Conservation (phyloP, 192 early-diverging fungal species). For the Coemansia sp. region DNA sequence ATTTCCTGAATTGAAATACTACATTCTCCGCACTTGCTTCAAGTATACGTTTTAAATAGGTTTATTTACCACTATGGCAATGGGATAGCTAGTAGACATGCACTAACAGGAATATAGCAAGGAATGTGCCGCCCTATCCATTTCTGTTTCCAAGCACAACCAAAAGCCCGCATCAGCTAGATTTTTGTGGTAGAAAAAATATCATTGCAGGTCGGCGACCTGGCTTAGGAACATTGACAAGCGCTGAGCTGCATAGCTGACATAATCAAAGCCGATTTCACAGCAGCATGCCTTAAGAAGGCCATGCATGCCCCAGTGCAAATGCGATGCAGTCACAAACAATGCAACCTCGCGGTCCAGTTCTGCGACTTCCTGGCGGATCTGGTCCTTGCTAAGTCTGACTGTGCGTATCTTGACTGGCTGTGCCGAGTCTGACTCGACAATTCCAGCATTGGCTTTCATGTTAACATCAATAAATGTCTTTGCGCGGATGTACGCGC, state of each 20-base stretch:
- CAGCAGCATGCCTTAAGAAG: constrained; percentile 70
- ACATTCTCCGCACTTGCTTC: too few relatives aligned
- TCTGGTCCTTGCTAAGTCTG: constrained; percentile 14
- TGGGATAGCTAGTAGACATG: too few relatives aligned
- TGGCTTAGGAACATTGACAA: constrained; percentile 48
- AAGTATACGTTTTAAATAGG: too few relatives aligned
- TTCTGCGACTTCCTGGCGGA: constrained; percentile 19
- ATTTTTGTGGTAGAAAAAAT: not conserved
- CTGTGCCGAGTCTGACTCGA: constrained; percentile 21
- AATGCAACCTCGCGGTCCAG: constrained; percentile 31
- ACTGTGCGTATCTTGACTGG: constrained; percentile 15
- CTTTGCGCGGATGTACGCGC: constrained; percentile 65
- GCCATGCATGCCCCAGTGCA: constrained; percentile 80
- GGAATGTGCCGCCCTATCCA: too few relatives aligned
- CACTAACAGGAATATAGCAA: too few relatives aligned
- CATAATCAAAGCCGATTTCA: constrained; percentile 75
- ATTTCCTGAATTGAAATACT: too few relatives aligned
- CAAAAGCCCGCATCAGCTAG: too few relatives aligned
- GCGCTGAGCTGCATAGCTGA: constrained; percentile 63
- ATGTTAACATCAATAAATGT: constrained; percentile 42
- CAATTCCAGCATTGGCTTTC: constrained; percentile 24
- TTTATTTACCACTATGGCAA: too few relatives aligned
- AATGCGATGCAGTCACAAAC: constrained; percentile 54
- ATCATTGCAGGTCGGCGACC: constrained; percentile 6
- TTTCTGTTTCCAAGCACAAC: not conserved